These are phyloP conservation scores for Coemansia sp. DNA, from an alignment of 192 early-diverging fungal genomes.

Conservation along the genomic window DNA sequence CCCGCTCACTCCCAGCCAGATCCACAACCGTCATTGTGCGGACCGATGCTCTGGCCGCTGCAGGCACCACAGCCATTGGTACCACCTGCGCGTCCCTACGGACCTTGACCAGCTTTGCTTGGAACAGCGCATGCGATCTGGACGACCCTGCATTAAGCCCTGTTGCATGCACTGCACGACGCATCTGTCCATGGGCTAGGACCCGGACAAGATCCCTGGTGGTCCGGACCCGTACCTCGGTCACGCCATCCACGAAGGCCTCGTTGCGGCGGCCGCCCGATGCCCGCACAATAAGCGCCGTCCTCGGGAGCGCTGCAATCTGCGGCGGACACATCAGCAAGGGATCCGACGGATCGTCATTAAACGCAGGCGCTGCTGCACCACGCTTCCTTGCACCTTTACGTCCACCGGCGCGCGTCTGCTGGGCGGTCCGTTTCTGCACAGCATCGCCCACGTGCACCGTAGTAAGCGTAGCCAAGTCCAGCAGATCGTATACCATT, in stretches of 20 bases:
- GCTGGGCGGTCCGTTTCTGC: background rate
- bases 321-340: slow-evolving; percentile 29
- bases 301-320: slow-evolving; percentile 27
- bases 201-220: slow-evolving; percentile 62
- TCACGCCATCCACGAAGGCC: slow-evolving; percentile 64
- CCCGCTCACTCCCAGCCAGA: slow-evolving; percentile 69
- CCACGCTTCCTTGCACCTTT: no score
- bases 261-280: slow-evolving; percentile 47
- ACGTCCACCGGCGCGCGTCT: no score
- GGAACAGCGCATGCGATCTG: slow-evolving; percentile 68
- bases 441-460: slow-evolving; percentile 19
- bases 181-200: slow-evolving; percentile 58
- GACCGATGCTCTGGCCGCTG: slow-evolving; percentile 25
- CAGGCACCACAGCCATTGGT: slow-evolving; percentile 2
- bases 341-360: slow-evolving; percentile 22
- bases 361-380: background rate
- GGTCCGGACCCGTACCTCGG: slow-evolving; percentile 59
- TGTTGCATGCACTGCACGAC: slow-evolving; percentile 61
- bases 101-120: slow-evolving; percentile 62
- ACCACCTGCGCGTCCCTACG: slow-evolving; percentile 46
- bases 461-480: slow-evolving; percentile 46
- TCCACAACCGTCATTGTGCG: slow-evolving; percentile 64
- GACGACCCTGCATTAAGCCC: slow-evolving; percentile 59
- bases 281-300: slow-evolving; percentile 32
- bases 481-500: slow-evolving; percentile 82